Evolutionary conservation across 2,329 filamentous ascomycete species (phyloP).

Genomic region (Apiospora pterosperma): DNA sequence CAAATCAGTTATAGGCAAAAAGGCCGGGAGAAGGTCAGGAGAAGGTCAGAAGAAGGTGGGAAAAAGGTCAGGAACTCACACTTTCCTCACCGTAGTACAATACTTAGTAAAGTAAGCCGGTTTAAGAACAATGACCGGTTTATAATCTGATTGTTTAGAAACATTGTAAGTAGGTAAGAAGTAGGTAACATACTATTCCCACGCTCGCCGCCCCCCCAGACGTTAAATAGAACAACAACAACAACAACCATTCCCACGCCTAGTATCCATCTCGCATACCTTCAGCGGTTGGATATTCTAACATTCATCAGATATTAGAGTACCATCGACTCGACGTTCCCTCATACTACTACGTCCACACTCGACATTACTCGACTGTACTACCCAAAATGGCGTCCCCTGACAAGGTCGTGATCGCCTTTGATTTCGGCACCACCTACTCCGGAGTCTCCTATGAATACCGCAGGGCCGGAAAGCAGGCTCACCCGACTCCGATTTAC

Average conservation of each 20-base stretch:
- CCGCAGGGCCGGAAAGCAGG: conserved; percentile 3
- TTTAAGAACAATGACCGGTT: no score
- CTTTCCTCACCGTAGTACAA: no score
- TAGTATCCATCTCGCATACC: no score
- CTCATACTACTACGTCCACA: neutral
- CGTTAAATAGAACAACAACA: no score
- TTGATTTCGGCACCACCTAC: conserved; percentile 3
- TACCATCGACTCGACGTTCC: neutral
- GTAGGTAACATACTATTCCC: no score
- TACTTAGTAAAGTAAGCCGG: no score
- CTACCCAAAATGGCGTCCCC: neutral
- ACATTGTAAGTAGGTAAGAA: no score
- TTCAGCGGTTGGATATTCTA: neutral
- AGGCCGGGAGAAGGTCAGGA: neutral
- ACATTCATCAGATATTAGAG: neutral
- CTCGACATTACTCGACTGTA: neutral
- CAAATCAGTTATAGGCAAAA: neutral
- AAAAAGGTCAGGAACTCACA: no score
- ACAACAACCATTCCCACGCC: no score
- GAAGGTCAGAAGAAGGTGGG: neutral
- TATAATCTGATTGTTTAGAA: no score
- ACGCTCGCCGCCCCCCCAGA: no score
- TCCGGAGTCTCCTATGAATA: neutral
- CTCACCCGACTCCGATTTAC: neutral
- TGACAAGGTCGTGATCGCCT: neutral